Conservation (phyloP, 1,139 yeast species). For the Debaryomyces robertsiae region DNA sequence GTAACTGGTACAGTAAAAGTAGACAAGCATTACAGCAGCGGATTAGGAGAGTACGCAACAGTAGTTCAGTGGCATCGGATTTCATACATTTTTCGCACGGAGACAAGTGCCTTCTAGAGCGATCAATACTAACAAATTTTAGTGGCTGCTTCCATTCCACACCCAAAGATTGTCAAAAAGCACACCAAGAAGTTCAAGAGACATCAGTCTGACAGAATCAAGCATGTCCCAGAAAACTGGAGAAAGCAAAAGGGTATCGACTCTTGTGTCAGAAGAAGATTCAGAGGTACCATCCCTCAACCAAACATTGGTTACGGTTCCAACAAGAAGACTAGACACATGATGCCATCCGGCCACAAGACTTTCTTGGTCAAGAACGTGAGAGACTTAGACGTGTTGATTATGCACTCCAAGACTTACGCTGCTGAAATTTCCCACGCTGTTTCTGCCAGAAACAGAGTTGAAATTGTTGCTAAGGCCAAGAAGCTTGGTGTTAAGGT, state of each 20-base stretch:
- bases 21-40: no score
- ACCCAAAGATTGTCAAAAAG: constrained; percentile 99
- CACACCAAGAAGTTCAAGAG: constrained; percentile 99
- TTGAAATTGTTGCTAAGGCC: constrained; percentile 94
- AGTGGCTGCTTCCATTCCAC: constrained; percentile 97
- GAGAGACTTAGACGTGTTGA: constrained; percentile 91
- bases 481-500: constrained; percentile 98
- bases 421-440: constrained; percentile 99
- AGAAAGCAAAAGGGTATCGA: constrained; percentile 99
- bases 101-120: no score
- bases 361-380: constrained; percentile 91
- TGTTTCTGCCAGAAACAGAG: constrained; percentile 98
- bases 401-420: constrained; percentile 96
- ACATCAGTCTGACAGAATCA: constrained; percentile 99
- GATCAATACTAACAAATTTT: constrained; percentile 19
- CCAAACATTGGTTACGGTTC: constrained; percentile 99
- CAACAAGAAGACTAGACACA: constrained; percentile 96
- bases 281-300: constrained; percentile 99
- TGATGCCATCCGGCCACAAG: constrained; percentile 98
- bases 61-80: constrained; percentile 1
- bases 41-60: neutral
- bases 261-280: constrained; percentile 99
- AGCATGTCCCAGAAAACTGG: constrained; percentile 98
- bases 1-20: neutral
- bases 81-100: no score